Percentiles rank a stretch among this genome's conserved stretches.
Evolutionary conservation across 1,139 yeast genomes (phyloP).

Genomic region (Blastobotrys aristatus): DNA sequence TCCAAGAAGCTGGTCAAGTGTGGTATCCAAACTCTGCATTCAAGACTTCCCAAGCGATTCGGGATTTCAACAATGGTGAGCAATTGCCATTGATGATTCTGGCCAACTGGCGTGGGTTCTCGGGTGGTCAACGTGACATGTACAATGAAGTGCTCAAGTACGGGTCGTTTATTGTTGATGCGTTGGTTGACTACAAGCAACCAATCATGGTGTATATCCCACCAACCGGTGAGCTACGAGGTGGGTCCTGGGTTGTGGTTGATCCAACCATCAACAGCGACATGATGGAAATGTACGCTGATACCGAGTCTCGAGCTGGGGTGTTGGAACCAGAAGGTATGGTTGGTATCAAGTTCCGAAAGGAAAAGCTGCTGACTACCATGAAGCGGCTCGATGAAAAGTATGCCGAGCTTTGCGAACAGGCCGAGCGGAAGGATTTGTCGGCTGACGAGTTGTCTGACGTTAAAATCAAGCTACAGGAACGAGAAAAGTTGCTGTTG

Average conservation of each 20-base stretch:
- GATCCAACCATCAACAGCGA: slow-evolving; percentile 96
- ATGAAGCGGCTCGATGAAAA: slow-evolving; percentile 84
- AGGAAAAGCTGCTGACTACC: slow-evolving; percentile 81
- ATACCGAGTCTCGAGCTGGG: slow-evolving; percentile 95
- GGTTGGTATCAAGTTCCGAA: slow-evolving; percentile 96
- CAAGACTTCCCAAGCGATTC: slow-evolving; percentile 97
- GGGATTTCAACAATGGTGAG: slow-evolving; percentile 96
- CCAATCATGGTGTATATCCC: slow-evolving; percentile 97
- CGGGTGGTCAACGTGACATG: slow-evolving; percentile 99
- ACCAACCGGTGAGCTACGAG: slow-evolving; percentile 96
- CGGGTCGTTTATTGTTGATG: slow-evolving; percentile 95
- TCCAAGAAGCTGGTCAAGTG: slow-evolving; percentile 98
- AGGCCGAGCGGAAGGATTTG: slow-evolving; percentile 45
- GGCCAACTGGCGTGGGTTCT: slow-evolving; percentile 99
- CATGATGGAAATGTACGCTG: slow-evolving; percentile 99
- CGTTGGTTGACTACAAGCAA: slow-evolving; percentile 91
- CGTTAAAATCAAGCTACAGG: slow-evolving; percentile 59
- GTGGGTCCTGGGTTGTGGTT: slow-evolving; percentile 99
- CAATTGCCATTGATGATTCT: slow-evolving; percentile 93
- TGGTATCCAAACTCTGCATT: slow-evolving; percentile 99
- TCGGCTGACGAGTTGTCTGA: slow-evolving; percentile 62
- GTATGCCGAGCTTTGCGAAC: slow-evolving; percentile 64
- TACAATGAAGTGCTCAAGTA: slow-evolving; percentile 95
- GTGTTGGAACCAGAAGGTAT: slow-evolving; percentile 98
- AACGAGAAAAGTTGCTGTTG: slow-evolving; percentile 72